Evolutionary conservation across 371 early-diverging fungal genomes (phyloP).

Genomic region (Mortierella sp.): DNA sequence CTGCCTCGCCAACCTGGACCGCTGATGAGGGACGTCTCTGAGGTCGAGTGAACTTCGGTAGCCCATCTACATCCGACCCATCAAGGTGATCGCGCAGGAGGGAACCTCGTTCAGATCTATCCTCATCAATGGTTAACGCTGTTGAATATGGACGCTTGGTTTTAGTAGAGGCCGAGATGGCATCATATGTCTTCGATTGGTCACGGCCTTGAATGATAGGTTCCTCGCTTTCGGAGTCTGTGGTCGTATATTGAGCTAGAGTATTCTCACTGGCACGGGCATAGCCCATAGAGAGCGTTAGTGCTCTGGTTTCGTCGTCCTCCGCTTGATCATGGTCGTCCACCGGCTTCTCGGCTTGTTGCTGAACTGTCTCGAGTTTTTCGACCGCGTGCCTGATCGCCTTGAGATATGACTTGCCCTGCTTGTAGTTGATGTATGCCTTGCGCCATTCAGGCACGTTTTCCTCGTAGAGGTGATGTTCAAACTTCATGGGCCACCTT

Average conservation of each 20-base stretch:
- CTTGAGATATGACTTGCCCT: conserved; percentile 47
- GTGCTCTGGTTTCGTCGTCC: background rate
- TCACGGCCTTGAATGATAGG: conserved; percentile 29
- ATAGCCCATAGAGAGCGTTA: background rate
- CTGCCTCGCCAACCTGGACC: conserved; percentile 6
- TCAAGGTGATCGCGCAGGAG: background rate
- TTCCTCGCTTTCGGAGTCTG: background rate
- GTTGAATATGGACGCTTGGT: background rate
- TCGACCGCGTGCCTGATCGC: conserved; percentile 28
- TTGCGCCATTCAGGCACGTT: conserved; percentile 88
- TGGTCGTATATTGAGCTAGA: background rate
- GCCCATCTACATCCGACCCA: background rate
- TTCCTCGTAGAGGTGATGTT: conserved; percentile 79
- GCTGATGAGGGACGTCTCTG: conserved; percentile 4
- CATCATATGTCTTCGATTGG: conserved; percentile 15
- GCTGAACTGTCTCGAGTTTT: conserved; percentile 3
- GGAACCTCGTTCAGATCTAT: background rate
- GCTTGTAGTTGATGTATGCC: conserved; percentile 70
- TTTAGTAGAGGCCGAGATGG: conserved; percentile 14
- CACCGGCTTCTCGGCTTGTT: background rate
- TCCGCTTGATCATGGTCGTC: background rate
- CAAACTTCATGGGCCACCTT: conserved; percentile 76
- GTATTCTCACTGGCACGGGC: background rate
- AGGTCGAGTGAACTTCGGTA: background rate
- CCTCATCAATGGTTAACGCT: conserved; percentile 2